Percentiles rank a stretch among this genome's conserved stretches.
phyloP scores from a whole-genome alignment of 257 asterid genomes.

The Lithospermum erythrorhizon region DNA sequence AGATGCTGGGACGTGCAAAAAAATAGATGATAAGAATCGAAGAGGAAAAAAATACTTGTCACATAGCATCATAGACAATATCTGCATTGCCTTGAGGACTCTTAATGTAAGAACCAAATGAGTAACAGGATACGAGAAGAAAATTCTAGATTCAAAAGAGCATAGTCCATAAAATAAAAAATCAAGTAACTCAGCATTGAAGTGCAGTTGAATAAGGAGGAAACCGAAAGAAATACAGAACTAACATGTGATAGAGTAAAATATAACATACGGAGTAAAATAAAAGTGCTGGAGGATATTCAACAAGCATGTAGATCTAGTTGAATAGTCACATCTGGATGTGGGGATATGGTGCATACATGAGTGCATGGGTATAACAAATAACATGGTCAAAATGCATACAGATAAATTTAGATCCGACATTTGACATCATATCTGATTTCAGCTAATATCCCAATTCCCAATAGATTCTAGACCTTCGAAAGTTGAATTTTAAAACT shows the following conservation, averaged over 20 bases:
- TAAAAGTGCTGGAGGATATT: too few relatives aligned
- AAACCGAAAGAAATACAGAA: too few relatives aligned
- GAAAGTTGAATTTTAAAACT: background rate
- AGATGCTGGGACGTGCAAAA: slow-evolving; percentile 45
- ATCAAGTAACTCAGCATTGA: background rate
- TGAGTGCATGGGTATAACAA: too few relatives aligned
- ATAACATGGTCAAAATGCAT: too few relatives aligned
- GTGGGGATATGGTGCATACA: too few relatives aligned
- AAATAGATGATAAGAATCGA: background rate
- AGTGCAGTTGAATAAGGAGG: background rate
- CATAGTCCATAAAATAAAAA: background rate
- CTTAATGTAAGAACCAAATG: background rate
- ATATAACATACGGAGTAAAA: too few relatives aligned
- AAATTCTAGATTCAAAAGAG: background rate
- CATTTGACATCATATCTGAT: too few relatives aligned
- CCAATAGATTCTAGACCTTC: background rate
- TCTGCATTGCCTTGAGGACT: background rate
- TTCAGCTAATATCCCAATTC: too few relatives aligned
- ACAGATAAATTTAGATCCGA: too few relatives aligned
- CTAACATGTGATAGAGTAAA: too few relatives aligned
- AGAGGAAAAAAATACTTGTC: slow-evolving; percentile 1
- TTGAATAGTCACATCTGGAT: too few relatives aligned
- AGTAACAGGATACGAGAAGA: background rate
- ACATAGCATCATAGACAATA: background rate
- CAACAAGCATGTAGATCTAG: too few relatives aligned